A percentile compares a stretch with the other conserved stretches of the same genome.
phyloP scores from a whole-genome alignment of 352 stramenopile genomes.

The Globisporangium okanoganense region DNA sequence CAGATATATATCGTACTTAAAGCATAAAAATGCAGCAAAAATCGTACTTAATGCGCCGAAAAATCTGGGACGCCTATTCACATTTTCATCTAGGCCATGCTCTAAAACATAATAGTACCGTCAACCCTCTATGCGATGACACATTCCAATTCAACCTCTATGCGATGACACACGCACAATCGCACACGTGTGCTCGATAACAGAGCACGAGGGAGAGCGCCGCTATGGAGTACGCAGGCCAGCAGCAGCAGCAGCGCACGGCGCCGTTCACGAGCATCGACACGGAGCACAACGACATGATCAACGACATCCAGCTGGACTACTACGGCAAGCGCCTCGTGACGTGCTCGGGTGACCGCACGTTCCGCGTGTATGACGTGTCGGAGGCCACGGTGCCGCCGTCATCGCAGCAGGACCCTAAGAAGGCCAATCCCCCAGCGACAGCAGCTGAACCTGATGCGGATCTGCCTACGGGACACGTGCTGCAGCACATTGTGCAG shows the following conservation, averaged over 20 bases:
- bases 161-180: background rate
- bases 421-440: conserved; percentile 13
- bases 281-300: conserved; percentile 88
- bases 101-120: too few species aligned
- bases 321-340: conserved; percentile 84
- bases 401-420: background rate
- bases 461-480: conserved; percentile 13
- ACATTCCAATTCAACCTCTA: too few species aligned
- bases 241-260: conserved; percentile 27
- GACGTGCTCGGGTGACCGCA: conserved; percentile 80
- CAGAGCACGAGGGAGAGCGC: background rate
- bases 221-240: conserved; percentile 13
- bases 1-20: too few species aligned
- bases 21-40: too few species aligned
- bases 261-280: conserved; percentile 62
- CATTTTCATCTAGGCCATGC: background rate
- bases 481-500: conserved; percentile 62
- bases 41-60: too few species aligned
- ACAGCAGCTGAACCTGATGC: background rate
- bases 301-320: conserved; percentile 88
- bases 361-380: conserved; percentile 83
- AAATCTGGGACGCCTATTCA: background rate
- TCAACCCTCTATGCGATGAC: too few species aligned
- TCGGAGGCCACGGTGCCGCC: conserved; percentile 39
- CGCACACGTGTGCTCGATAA: conserved; percentile 1